Evolutionary conservation across 768 basidiomycete genomes (phyloP).

Genomic region (Lentinula boryana): DNA sequence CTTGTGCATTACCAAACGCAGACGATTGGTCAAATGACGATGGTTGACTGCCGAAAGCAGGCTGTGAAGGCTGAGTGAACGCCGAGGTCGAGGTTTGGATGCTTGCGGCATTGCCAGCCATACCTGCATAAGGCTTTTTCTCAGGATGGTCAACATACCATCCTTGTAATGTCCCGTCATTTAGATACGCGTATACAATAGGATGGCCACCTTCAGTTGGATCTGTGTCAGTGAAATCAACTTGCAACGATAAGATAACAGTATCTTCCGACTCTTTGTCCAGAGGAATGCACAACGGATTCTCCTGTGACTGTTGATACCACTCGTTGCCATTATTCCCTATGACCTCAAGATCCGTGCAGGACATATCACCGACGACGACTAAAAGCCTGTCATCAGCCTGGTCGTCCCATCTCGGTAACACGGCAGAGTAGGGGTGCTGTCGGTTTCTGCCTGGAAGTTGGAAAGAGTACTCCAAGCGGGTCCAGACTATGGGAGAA

Average conservation of each 20-base stretch:
- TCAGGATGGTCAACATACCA: constrained; percentile 65
- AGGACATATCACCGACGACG: constrained; percentile 39
- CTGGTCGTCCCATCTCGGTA: constrained; percentile 46
- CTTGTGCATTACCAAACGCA: constrained; percentile 18
- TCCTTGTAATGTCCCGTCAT: constrained; percentile 70
- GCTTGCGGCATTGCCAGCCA: constrained; percentile 27
- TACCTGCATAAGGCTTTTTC: constrained; percentile 47
- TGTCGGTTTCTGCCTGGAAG: constrained; percentile 30
- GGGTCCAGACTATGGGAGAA: constrained; percentile 29
- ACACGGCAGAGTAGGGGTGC: constrained; percentile 27
- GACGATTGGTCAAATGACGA: constrained; percentile 20
- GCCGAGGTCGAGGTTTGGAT: constrained; percentile 13
- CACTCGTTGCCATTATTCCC: constrained; percentile 34
- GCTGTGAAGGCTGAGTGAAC: constrained; percentile 24
- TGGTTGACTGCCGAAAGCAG: constrained; percentile 15
- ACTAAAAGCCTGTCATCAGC: constrained; percentile 33
- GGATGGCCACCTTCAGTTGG: constrained; percentile 30
- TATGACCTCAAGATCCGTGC: constrained; percentile 43
- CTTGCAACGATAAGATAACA: constrained; percentile 53
- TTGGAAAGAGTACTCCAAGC: constrained; percentile 36
- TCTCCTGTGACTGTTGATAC: constrained; percentile 46
- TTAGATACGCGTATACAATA: constrained; percentile 69
- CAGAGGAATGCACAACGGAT: constrained; percentile 57
- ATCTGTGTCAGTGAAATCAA: constrained; percentile 55
- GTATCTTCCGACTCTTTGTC: constrained; percentile 70